A percentile compares a stretch with the other conserved stretches of the same genome.
Conservation (phyloP, 2,329 filamentous ascomycete species). For the Epichloe elymi region DNA sequence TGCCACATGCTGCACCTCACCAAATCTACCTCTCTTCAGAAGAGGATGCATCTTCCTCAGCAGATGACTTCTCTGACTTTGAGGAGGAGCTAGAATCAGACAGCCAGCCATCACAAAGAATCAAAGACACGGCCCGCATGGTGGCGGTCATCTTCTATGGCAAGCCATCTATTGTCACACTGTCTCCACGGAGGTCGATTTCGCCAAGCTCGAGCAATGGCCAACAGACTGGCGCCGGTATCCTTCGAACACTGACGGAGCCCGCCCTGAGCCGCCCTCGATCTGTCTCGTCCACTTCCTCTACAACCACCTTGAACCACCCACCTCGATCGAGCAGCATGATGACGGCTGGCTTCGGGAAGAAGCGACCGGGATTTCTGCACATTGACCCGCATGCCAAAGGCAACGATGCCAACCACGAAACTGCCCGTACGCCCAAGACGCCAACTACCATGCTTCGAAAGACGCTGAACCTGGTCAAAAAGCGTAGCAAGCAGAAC, state of each 20-base stretch:
- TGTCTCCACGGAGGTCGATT: slow-evolving; percentile 29
- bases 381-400: slow-evolving; percentile 41
- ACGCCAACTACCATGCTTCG: slow-evolving; percentile 36
- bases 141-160: slow-evolving; percentile 47
- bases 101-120: slow-evolving; percentile 19
- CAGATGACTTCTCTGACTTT: slow-evolving; percentile 45
- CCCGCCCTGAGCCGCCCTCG: slow-evolving; percentile 18
- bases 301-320: slow-evolving; percentile 19
- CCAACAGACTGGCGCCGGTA: slow-evolving; percentile 11
- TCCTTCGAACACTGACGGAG: slow-evolving; percentile 20
- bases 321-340: slow-evolving; percentile 32
- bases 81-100: slow-evolving; percentile 31
- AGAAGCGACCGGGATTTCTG: slow-evolving; percentile 34
- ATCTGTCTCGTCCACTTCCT: slow-evolving; percentile 21
- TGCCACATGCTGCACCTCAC: slow-evolving; percentile 34
- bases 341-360: slow-evolving; percentile 21
- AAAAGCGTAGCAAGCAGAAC: slow-evolving; percentile 40
- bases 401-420: slow-evolving; percentile 16
- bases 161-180: slow-evolving; percentile 44
- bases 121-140: slow-evolving; percentile 41
- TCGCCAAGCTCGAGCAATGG: slow-evolving; percentile 25
- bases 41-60: slow-evolving; percentile 50
- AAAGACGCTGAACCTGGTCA: slow-evolving; percentile 39
- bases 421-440: slow-evolving; percentile 24
- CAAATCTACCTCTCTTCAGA: slow-evolving; percentile 52